Conservation (phyloP, 2,329 filamentous ascomycete species). For the Colletotrichum limetticola region DNA sequence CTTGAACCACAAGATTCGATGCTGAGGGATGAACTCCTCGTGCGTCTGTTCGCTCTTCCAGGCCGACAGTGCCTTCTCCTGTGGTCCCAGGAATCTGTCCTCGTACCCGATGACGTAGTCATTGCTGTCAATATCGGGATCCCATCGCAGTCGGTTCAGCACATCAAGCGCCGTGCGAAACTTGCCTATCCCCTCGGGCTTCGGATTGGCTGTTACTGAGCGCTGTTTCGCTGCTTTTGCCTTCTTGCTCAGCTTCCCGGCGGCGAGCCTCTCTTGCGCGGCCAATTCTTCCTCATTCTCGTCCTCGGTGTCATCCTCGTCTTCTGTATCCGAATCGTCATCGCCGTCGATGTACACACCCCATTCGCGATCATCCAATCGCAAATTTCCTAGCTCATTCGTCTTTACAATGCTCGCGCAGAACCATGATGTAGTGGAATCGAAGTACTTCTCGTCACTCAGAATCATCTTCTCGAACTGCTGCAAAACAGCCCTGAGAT, state of each 20-base stretch:
- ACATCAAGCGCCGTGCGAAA: conserved; percentile 69
- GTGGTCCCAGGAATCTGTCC: conserved; percentile 66
- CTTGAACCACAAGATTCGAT: conserved; percentile 71
- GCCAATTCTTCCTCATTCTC: conserved; percentile 29
- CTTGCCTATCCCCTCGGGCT: conserved; percentile 52
- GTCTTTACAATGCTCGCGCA: conserved; percentile 51
- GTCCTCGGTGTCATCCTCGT: conserved; percentile 41
- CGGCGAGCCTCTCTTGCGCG: background rate
- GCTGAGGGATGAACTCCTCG: conserved; percentile 75
- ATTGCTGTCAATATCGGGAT: conserved; percentile 59
- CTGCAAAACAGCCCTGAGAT: conserved; percentile 55
- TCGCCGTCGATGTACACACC: conserved; percentile 60
- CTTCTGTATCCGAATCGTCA: conserved; percentile 49
- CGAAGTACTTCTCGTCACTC: conserved; percentile 59
- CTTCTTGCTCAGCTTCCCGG: conserved; percentile 34
- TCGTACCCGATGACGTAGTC: conserved; percentile 71
- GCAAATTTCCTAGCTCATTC: conserved; percentile 53
- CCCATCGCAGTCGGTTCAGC: conserved; percentile 70
- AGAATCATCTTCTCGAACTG: conserved; percentile 62
- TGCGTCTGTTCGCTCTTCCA: conserved; percentile 73
- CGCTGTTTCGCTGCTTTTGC: conserved; percentile 25
- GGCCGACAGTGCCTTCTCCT: conserved; percentile 62
- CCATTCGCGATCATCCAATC: conserved; percentile 61
- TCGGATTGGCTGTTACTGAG: conserved; percentile 35
- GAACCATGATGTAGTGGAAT: conserved; percentile 61